Evolutionary conservation across 352 stramenopile genomes (phyloP).

Genomic region (Aphanomyces cochlioides): DNA sequence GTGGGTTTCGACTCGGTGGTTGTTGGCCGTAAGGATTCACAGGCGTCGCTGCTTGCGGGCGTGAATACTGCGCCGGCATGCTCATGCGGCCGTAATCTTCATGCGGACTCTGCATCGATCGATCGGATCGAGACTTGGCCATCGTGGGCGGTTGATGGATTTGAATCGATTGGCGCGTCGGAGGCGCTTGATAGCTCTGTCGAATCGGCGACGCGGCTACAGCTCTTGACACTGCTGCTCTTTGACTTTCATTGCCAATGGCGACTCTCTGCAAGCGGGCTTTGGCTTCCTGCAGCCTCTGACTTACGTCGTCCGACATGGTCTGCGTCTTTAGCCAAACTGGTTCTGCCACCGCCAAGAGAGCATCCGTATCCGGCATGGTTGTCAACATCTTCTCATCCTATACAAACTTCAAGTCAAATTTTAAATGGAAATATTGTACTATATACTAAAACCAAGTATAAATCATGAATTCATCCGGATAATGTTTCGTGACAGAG

Average conservation of each 20-base stretch:
- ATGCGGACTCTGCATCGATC: not conserved
- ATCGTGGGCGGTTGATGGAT: not conserved
- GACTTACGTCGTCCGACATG: constrained; percentile 19
- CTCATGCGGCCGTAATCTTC: constrained; percentile 6
- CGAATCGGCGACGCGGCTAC: not conserved
- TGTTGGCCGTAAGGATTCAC: constrained; percentile 4
- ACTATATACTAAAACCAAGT: not conserved
- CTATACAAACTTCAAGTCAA: not conserved
- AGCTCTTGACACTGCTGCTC: not conserved
- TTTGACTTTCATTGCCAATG: constrained; percentile 7
- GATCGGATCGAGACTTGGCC: not conserved
- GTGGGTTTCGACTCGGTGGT: not conserved
- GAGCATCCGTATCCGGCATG: constrained; percentile 6
- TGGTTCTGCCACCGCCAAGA: not conserved
- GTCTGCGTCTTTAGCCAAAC: too few species aligned
- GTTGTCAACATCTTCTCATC: not conserved
- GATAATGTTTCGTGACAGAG: not conserved
- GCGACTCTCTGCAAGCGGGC: not conserved
- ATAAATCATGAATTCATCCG: not conserved
- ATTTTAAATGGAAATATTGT: not conserved
- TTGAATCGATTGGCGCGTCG: constrained; percentile 10
- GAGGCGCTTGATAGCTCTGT: not conserved
- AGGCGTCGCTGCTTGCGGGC: not conserved
- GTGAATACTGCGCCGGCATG: not conserved
- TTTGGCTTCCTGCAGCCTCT: not conserved